Evolutionary conservation across 139 green algal species (phyloP).

Genomic region (Pleodorina starrii): DNA sequence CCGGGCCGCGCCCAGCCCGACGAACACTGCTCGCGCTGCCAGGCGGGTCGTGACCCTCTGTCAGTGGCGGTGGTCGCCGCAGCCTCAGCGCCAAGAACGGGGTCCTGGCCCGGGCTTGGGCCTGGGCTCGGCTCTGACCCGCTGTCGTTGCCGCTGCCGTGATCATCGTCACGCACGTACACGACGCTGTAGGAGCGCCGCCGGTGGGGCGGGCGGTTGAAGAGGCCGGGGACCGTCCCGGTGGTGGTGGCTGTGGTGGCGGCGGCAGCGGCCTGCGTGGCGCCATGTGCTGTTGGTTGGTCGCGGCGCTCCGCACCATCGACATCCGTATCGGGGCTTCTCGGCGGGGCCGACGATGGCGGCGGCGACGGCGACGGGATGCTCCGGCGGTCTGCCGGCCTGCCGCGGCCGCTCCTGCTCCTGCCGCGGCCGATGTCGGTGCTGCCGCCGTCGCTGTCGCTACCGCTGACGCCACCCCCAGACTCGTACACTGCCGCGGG

Average conservation of each 20-base stretch:
- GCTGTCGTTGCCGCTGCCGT: not conserved
- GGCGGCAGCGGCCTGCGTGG: not conserved
- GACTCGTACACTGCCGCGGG: too few relatives aligned
- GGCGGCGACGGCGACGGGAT: not conserved
- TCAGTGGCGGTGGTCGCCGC: too few relatives aligned
- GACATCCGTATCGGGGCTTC: not conserved
- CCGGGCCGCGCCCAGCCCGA: not conserved
- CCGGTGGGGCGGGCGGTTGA: not conserved
- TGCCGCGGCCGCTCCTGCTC: not conserved
- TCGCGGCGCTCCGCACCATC: not conserved
- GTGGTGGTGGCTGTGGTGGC: not conserved
- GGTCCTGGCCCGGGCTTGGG: not conserved
- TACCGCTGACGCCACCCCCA: too few relatives aligned
- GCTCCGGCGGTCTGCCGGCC: not conserved
- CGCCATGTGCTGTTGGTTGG: not conserved
- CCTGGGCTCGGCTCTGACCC: not conserved
- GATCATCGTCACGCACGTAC: not conserved
- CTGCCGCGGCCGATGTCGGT: not conserved
- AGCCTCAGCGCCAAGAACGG: not conserved
- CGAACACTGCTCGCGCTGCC: not conserved
- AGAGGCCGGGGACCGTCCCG: not conserved
- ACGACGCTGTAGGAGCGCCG: slow-evolving; percentile 31
- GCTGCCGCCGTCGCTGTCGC: too few relatives aligned
- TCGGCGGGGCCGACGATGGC: too few relatives aligned
- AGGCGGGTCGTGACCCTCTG: not conserved